Evolutionary conservation across 768 basidiomycete genomes (phyloP), one percentile per base, ranked within the genome.

Genomic region (Tulasnella sp.): DNA sequence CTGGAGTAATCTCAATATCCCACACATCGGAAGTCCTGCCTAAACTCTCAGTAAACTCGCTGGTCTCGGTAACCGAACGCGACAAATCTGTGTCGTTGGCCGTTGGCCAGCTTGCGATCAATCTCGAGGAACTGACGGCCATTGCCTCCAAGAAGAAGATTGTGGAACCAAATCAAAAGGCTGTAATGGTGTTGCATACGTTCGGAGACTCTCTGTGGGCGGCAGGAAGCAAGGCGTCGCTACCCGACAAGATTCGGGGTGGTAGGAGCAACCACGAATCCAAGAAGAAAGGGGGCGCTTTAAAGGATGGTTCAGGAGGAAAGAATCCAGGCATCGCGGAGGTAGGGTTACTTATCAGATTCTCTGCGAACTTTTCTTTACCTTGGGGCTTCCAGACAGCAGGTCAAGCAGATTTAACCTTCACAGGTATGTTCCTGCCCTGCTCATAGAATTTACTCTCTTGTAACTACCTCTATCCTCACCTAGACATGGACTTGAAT

Each of bases 121-220:
- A 79, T 17, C 73, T 76, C 47, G 73, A 77, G 53, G 73, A 74
- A 47, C 67, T 88, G 58, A 67, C 67, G 41, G n/a, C n/a, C n/a
- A 51, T 13, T 10, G 29, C 49, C 15, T 5, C 49, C n/a, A 26
- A n/a, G 9, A 68, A 72, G 47, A 70, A 71, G 21, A 73, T 70
- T 21, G 75, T 73, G 54, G 88, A 87, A 65, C n/a, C n/a, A n/a
- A n/a, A n/a, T n/a, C 88, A 88, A 0, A 91, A 91, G 68, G 89
- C 86, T 0, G 86, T 89, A 8, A 74, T 75, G 41, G 72, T 88
- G 3, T 63, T 84, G 19, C 89, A 92, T 65, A 80, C 82, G 2
- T 88, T 85, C 82, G 85, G 84, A 66, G 88, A 91, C 65, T 71
- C 76, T 65, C 68, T 91, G 10, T 91, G 86, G 80, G 77, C 82